Conservation (phyloP, 345 rosid genomes). For the Rhodamnia argentea region DNA sequence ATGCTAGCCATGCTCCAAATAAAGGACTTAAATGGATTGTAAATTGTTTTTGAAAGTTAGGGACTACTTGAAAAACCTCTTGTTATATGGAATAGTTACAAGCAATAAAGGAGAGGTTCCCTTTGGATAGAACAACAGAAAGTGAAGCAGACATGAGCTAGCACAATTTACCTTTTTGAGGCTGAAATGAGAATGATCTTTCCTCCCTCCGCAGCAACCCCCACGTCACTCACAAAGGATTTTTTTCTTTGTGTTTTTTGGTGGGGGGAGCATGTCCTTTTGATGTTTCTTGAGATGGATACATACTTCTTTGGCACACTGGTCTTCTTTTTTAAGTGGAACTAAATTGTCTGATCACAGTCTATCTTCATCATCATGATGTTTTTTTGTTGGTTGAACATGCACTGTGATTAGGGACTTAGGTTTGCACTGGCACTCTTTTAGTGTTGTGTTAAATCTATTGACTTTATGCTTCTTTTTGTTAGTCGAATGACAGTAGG, state of each 20-base stretch:
- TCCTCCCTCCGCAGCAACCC: background rate
- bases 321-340: background rate
- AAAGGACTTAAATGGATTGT: background rate
- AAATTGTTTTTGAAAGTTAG: background rate
- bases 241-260: background rate
- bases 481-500: slow-evolving; percentile 97
- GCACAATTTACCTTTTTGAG: background rate
- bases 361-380: background rate
- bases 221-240: background rate
- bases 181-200: background rate
- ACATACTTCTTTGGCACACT: background rate
- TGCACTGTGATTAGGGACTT: background rate
- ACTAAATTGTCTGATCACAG: background rate
- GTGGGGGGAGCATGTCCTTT: background rate
- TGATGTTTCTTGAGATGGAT: background rate
- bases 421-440: background rate
- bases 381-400: background rate
- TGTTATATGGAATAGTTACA: background rate
- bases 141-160: background rate
- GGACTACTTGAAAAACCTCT: background rate
- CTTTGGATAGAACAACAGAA: background rate
- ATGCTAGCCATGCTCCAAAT: background rate
- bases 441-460: background rate
- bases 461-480: slow-evolving; percentile 3
- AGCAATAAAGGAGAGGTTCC: background rate